Evolutionary conservation across 352 stramenopile genomes (phyloP).

Genomic region (Phytophthora cryptogea): DNA sequence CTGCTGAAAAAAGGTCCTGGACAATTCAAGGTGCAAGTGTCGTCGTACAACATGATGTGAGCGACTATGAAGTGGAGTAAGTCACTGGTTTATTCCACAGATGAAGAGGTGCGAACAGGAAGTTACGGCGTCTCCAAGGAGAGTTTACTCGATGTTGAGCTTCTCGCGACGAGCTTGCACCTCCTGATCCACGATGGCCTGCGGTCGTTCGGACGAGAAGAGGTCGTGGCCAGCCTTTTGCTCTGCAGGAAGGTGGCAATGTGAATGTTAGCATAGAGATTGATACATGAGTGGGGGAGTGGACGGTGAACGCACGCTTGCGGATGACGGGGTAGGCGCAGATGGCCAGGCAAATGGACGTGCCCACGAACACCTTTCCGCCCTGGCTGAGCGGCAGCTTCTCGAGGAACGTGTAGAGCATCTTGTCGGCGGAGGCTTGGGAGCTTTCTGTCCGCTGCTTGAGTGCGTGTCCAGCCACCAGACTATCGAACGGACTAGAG

Average conservation of each 20-base stretch:
- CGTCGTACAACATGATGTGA: conserved; percentile 52
- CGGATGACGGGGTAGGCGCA: conserved; percentile 64
- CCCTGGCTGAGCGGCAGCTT: conserved; percentile 70
- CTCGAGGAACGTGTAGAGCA: conserved; percentile 67
- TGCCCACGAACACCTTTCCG: conserved; percentile 77
- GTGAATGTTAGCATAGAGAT: not conserved
- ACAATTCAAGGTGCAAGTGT: conserved; percentile 79
- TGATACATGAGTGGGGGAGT: not conserved
- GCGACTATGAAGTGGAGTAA: not conserved
- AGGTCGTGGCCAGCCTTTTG: conserved; percentile 84
- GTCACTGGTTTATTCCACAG: conserved; percentile 20
- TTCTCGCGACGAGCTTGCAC: conserved; percentile 67
- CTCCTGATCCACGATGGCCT: conserved; percentile 78
- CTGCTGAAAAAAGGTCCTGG: conserved; percentile 83
- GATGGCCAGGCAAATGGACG: conserved; percentile 67
- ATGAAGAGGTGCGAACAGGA: conserved; percentile 11
- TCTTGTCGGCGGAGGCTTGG: conserved; percentile 18
- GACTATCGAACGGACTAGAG: conserved; percentile 3
- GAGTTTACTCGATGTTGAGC: conserved; percentile 60
- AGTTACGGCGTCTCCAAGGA: not conserved
- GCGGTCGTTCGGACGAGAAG: conserved; percentile 85
- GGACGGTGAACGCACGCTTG: conserved; percentile 51
- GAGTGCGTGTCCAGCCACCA: conserved; percentile 10
- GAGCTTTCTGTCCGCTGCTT: conserved; percentile 19
- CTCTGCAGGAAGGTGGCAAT: conserved; percentile 40